phyloP scores from a whole-genome alignment of 179 eudicot genomes.

The Spinacia oleracea region DNA sequence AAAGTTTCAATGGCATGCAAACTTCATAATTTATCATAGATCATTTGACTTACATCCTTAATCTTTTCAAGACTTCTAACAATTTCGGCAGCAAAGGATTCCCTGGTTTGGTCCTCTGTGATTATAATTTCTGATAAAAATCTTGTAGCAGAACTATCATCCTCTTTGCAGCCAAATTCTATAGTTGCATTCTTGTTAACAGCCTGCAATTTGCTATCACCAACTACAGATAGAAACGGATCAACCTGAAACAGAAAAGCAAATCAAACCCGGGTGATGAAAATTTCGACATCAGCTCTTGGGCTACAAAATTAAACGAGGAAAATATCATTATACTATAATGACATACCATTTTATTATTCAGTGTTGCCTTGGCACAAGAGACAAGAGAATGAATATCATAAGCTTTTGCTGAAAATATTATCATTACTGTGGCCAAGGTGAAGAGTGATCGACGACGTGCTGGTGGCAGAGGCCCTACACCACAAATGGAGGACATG shows the following conservation, averaged over 20 bases:
- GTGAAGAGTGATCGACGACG: constrained; percentile 89
- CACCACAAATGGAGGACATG: constrained; percentile 20
- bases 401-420: constrained; percentile 82
- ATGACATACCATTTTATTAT: constrained; percentile 53
- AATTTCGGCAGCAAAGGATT: constrained; percentile 53
- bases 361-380: constrained; percentile 61
- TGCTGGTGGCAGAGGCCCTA: constrained; percentile 87
- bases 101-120: constrained; percentile 52
- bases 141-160: constrained; percentile 50
- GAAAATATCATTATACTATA: neutral
- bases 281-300: neutral
- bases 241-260: constrained; percentile 52
- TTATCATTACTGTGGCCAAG: constrained; percentile 78
- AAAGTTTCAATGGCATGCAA: constrained; percentile 5
- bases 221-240: constrained; percentile 65
- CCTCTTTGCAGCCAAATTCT: constrained; percentile 64
- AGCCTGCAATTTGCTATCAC: constrained; percentile 68
- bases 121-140: constrained; percentile 52
- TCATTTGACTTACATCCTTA: constrained; percentile 44
- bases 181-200: constrained; percentile 37
- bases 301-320: neutral
- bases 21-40: neutral
- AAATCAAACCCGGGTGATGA: neutral
- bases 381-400: constrained; percentile 58
- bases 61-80: constrained; percentile 50